A percentile compares a stretch with the other conserved stretches of the same genome.
Conservation (phyloP, 345 rosid genomes). For the Stellera chamaejasme region DNA sequence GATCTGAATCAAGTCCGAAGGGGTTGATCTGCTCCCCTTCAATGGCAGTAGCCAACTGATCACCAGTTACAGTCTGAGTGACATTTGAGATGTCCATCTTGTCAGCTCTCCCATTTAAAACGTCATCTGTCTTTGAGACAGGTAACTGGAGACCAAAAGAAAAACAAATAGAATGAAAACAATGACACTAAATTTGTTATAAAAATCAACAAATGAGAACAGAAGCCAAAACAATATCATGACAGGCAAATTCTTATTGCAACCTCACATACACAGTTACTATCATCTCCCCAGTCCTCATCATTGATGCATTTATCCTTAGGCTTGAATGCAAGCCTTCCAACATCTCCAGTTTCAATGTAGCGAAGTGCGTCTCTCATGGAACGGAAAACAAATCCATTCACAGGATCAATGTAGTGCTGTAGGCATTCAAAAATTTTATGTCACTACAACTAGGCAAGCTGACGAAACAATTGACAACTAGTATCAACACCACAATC, state of each 20-base stretch:
- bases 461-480: constrained; percentile 9
- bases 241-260: not conserved
- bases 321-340: constrained; percentile 50
- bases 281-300: constrained; percentile 37
- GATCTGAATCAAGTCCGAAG: constrained; percentile 8
- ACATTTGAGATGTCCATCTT: constrained; percentile 20
- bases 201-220: constrained; percentile 3
- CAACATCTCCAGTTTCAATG: constrained; percentile 55
- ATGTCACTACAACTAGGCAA: not conserved
- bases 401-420: constrained; percentile 75
- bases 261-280: constrained; percentile 34
- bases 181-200: not conserved
- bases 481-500: not conserved
- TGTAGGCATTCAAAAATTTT: constrained; percentile 26
- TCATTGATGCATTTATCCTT: constrained; percentile 29
- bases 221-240: no score
- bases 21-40: constrained; percentile 16
- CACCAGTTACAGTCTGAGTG: constrained; percentile 14
- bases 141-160: constrained; percentile 21
- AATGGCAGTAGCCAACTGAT: constrained; percentile 11
- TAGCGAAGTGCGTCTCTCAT: constrained; percentile 72
- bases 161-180: not conserved
- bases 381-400: constrained; percentile 73
- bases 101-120: constrained; percentile 10
- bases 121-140: constrained; percentile 26